These are phyloP conservation scores for Panicum hallii DNA, from an alignment of 202 grass and related monocot genomes.

Conservation along the genomic window DNA sequence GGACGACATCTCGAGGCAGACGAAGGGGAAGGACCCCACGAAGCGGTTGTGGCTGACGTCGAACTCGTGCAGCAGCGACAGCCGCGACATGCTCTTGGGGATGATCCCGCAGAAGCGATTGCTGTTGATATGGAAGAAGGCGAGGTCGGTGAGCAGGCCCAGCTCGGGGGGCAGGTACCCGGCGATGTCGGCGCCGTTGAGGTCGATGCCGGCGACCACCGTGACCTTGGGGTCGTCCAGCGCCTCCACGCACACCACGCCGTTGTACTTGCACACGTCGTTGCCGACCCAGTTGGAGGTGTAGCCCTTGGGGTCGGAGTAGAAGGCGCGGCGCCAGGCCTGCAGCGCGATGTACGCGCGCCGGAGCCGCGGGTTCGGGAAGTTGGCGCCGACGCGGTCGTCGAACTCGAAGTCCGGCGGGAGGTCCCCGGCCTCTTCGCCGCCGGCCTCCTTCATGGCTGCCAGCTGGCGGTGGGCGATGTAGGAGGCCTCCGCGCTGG, in stretches of 20 bases:
- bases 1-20: conserved; percentile 45
- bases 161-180: conserved; percentile 74
- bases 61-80: conserved; percentile 62
- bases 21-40: conserved; percentile 62
- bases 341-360: conserved; percentile 78
- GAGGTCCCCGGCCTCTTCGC: conserved; percentile 44
- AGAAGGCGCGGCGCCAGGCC: conserved; percentile 72
- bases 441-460: conserved; percentile 49
- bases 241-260: conserved; percentile 55
- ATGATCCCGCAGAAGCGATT: conserved; percentile 90
- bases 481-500: conserved; percentile 49
- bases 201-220: conserved; percentile 76
- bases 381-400: conserved; percentile 30
- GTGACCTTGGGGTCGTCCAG: conserved; percentile 53
- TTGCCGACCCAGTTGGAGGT: conserved; percentile 63
- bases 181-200: conserved; percentile 88
- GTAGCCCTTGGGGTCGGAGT: conserved; percentile 74
- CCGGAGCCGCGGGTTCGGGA: conserved; percentile 63
- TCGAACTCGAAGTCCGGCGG: conserved; percentile 56
- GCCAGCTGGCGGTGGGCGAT: conserved; percentile 74
- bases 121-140: conserved; percentile 85
- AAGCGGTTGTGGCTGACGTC: conserved; percentile 83
- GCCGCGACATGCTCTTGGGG: conserved; percentile 64
- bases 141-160: conserved; percentile 69
- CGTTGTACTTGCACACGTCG: conserved; percentile 71